Base-by-base conservation (phyloP, 495 filamentous ascomycete genomes). In the Chaetomidium leptoderma region DNA sequence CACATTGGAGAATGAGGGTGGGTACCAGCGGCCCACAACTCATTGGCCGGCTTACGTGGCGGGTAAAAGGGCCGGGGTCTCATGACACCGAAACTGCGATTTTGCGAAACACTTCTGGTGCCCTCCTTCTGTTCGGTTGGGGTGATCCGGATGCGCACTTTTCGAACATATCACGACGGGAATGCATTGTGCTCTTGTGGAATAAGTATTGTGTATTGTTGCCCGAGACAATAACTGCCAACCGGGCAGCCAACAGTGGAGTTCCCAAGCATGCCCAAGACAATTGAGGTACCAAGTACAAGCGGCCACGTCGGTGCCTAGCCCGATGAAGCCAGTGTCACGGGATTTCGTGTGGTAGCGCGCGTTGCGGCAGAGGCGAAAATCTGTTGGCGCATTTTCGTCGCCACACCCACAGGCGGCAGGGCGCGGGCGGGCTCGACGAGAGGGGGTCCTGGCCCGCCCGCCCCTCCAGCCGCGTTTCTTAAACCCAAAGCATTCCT, bases 281-380 rank as follows among this genome's bases (percentile, higher is more conserved):
- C 55, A 53, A 40, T 52, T 17, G 19, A 43, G 23, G 36, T 17
- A 36, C 29, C 24, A 26, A 13, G 24, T 36, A 6, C 6, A 5
- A 37, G 3, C 16, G 35, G 44, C 30, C 44, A 58, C 35, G 55
- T 58, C 33, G 57, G 19, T 60, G 58, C 64, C 58, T 62, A 29
- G 32, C 51, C 46, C n/a, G 16, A 49, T 35, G 19, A 32, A 35
- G 36, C 16, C 13, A 50, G n/a, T 43, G 62, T 70, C 68, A 68
- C 66, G 66, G 61, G 68, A 68, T 58, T 57, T 68, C 68, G 68
- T 63, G 66, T 66, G 55, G 37, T 58, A 65, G 68, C 4, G n/a
- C 68, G 68, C 65, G 68, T 59, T 59, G 30, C 19, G 42, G 42
- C 54, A 56, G 17, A 42, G 21, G 47, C 57, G 7, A 48, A 63